Evolutionary conservation across 1,139 yeast species (phyloP).

Genomic region (Ogataea hybrid): DNA sequence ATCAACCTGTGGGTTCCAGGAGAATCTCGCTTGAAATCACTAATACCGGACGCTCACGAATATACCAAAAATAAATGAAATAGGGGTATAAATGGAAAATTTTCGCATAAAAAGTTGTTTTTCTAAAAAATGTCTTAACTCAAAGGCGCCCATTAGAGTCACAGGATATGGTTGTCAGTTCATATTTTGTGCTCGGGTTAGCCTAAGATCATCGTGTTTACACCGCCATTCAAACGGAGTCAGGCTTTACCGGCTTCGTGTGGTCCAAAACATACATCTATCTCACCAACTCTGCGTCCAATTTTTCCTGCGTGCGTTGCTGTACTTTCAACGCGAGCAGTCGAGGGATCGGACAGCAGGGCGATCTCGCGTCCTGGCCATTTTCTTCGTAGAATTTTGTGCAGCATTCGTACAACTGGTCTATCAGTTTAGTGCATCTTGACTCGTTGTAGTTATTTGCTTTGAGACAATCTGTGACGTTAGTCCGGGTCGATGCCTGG

Average conservation of each 20-base stretch:
- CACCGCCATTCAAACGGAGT: slow-evolving; percentile 6
- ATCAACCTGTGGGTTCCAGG: slow-evolving; percentile 62
- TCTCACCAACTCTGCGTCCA: slow-evolving; percentile 49
- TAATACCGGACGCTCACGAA: slow-evolving; percentile 58
- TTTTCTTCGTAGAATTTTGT: slow-evolving; percentile 48
- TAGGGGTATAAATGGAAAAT: slow-evolving; percentile 10
- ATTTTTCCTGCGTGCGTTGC: slow-evolving; percentile 50
- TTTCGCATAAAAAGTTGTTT: slow-evolving; percentile 16
- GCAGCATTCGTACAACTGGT: slow-evolving; percentile 61
- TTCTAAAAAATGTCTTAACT: slow-evolving; percentile 60
- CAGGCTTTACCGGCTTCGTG: slow-evolving; percentile 8
- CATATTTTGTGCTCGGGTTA: slow-evolving; percentile 83
- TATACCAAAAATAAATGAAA: slow-evolving; percentile 43
- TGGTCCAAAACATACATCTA: slow-evolving; percentile 15
- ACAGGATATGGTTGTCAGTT: slow-evolving; percentile 58
- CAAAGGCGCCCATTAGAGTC: slow-evolving; percentile 94
- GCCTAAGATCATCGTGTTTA: slow-evolving; percentile 59
- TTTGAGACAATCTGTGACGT: slow-evolving; percentile 44
- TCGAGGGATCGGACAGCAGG: slow-evolving; percentile 64
- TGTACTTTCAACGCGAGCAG: slow-evolving; percentile 55
- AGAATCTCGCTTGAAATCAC: slow-evolving; percentile 43
- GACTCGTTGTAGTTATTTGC: slow-evolving; percentile 57
- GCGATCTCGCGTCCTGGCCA: slow-evolving; percentile 54
- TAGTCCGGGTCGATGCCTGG: neutral
- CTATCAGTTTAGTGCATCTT: slow-evolving; percentile 58